These are phyloP conservation scores for Thermomyces lanuginosus DNA, from an alignment of 2,329 filamentous ascomycete species.

Conservation along the genomic window DNA sequence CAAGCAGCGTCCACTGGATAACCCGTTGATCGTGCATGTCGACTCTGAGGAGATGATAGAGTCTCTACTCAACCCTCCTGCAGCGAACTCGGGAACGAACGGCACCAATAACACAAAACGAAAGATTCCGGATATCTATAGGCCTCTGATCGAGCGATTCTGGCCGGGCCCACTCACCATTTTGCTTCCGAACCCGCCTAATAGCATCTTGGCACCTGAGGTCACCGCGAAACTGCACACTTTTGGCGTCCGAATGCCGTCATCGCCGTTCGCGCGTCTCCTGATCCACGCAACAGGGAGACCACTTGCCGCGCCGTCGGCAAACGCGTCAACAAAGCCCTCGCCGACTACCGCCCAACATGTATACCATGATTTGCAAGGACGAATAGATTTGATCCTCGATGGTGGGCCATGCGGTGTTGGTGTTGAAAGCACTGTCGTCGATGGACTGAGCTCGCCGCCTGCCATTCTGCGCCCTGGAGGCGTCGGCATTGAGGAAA, in stretches of 20 bases:
- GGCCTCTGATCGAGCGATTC: constrained; percentile 60
- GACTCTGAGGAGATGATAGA: constrained; percentile 64
- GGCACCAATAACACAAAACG: constrained; percentile 16
- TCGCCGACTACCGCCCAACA: constrained; percentile 83
- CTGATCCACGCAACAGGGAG: constrained; percentile 65
- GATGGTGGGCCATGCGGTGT: constrained; percentile 78
- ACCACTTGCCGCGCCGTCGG: constrained; percentile 79
- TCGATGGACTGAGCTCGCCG: constrained; percentile 70
- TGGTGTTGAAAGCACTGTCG: constrained; percentile 91
- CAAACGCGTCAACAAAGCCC: constrained; percentile 85
- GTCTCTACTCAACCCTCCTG: constrained; percentile 35
- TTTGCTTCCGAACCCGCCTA: constrained; percentile 58
- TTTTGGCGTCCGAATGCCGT: constrained; percentile 83
- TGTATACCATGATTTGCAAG: constrained; percentile 68
- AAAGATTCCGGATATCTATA: constrained; percentile 57
- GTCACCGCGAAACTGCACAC: constrained; percentile 73
- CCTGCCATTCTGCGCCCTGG: constrained; percentile 74
- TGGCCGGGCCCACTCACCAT: constrained; percentile 95
- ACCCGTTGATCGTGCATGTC: constrained; percentile 87
- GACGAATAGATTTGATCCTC: constrained; percentile 69
- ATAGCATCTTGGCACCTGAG: constrained; percentile 63
- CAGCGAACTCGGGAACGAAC: constrained; percentile 12
- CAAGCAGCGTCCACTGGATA: constrained; percentile 82
- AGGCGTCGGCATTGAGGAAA: constrained; percentile 66
- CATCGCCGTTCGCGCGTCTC: constrained; percentile 65